Conservation (phyloP, 257 asterid species). For the Hygrophila difformis region DNA sequence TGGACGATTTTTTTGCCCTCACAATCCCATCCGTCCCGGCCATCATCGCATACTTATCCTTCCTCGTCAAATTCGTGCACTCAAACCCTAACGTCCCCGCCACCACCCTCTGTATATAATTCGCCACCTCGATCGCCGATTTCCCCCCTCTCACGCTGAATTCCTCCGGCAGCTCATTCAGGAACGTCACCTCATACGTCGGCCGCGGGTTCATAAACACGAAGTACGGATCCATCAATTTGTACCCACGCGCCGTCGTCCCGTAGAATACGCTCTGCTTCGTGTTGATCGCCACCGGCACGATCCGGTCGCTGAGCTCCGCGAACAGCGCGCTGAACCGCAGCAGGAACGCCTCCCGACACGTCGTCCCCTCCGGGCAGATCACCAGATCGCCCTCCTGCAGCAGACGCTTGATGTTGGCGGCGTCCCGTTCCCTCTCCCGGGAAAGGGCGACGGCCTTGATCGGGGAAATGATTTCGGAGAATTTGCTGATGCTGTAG, state of each 20-base stretch:
- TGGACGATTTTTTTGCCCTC: no score
- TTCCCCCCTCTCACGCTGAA: conserved; percentile 53
- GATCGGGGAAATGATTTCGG: conserved; percentile 72
- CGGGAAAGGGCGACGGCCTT: conserved; percentile 75
- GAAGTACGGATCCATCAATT: conserved; percentile 65
- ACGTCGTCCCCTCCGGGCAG: conserved; percentile 90
- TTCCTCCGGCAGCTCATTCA: conserved; percentile 58
- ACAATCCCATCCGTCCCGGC: conserved; percentile 85
- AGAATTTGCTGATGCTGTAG: conserved; percentile 71
- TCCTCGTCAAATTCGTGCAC: conserved; percentile 79
- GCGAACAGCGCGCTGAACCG: conserved; percentile 90
- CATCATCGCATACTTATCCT: conserved; percentile 67
- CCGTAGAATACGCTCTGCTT: conserved; percentile 75
- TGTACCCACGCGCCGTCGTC: conserved; percentile 70
- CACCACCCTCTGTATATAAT: conserved; percentile 60
- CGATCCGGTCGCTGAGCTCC: conserved; percentile 74
- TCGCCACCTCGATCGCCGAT: conserved; percentile 76
- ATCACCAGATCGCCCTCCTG: conserved; percentile 76
- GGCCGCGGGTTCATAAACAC: conserved; percentile 93
- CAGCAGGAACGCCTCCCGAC: conserved; percentile 69
- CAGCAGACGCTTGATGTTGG: conserved; percentile 43
- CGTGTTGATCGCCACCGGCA: conserved; percentile 68
- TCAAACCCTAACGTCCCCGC: conserved; percentile 80
- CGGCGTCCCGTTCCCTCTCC: conserved; percentile 79
- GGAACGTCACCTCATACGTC: conserved; percentile 64